A percentile compares a stretch with the other conserved stretches of the same genome.
phyloP scores from a whole-genome alignment of 2,329 filamentous ascomycete genomes.

The Metarhizium rileyi region DNA sequence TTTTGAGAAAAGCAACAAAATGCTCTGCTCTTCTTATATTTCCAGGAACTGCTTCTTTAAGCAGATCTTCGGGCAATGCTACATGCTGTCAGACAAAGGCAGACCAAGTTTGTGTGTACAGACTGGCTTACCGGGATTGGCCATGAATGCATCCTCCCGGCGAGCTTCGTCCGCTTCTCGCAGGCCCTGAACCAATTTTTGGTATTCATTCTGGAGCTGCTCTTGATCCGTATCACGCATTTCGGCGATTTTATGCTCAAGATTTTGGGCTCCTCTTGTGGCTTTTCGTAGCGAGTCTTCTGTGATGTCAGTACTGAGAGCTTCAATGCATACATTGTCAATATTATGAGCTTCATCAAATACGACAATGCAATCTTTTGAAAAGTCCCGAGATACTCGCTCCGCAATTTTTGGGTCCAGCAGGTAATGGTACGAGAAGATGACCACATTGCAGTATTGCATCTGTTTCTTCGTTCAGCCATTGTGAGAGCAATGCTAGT shows the following conservation, averaged over 20 bases:
- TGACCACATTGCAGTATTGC: constrained; percentile 98
- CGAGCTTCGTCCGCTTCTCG: constrained; percentile 80
- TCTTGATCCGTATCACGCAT: constrained; percentile 95
- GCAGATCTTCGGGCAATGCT: constrained; percentile 82
- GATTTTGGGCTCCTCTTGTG: constrained; percentile 77
- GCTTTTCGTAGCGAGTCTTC: constrained; percentile 90
- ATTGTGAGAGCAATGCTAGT: background rate
- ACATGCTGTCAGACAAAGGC: constrained; percentile 11
- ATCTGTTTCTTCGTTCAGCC: constrained; percentile 48
- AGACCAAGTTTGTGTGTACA: background rate
- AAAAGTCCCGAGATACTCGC: constrained; percentile 86
- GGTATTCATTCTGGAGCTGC: constrained; percentile 89
- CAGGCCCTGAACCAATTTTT: constrained; percentile 87
- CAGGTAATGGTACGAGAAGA: constrained; percentile 98
- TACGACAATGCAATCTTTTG: constrained; percentile 96
- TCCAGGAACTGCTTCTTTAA: constrained; percentile 92
- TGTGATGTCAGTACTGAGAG: constrained; percentile 90
- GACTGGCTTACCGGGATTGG: constrained; percentile 57
- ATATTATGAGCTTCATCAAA: constrained; percentile 99
- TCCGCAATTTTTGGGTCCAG: constrained; percentile 97
- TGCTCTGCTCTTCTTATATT: constrained; percentile 95
- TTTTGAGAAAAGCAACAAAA: constrained; percentile 87
- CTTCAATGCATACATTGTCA: constrained; percentile 98
- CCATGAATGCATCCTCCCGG: constrained; percentile 93
- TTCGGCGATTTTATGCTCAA: constrained; percentile 83